Evolutionary conservation across 495 filamentous ascomycete species (phyloP).

Genomic region (Lophiotrema nucula): DNA sequence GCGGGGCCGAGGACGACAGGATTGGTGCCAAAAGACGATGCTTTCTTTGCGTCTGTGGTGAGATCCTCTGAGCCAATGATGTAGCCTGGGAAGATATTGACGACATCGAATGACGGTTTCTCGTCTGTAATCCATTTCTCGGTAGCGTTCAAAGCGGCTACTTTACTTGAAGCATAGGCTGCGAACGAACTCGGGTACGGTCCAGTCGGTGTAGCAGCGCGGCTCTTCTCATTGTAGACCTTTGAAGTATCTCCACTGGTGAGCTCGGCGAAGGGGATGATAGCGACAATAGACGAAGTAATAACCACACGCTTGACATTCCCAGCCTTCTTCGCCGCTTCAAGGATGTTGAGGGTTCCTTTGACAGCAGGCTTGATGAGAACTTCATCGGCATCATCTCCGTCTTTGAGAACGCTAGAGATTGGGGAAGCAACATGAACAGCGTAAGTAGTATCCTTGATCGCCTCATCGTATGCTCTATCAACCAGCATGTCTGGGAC

Average conservation of each 20-base stretch:
- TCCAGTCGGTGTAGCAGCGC: not conserved
- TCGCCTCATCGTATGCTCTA: constrained; percentile 48
- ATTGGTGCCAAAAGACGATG: constrained; percentile 30
- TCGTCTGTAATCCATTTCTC: constrained; percentile 45
- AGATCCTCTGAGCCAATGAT: constrained; percentile 49
- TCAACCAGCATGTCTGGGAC: constrained; percentile 50
- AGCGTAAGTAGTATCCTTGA: constrained; percentile 49
- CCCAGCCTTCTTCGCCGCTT: constrained; percentile 40
- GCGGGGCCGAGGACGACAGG: not conserved
- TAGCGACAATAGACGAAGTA: constrained; percentile 44
- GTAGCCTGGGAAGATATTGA: constrained; percentile 50
- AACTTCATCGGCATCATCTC: constrained; percentile 25
- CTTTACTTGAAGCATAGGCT: constrained; percentile 43
- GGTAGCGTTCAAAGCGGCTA: constrained; percentile 42
- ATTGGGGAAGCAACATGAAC: constrained; percentile 55
- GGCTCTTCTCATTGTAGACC: not conserved
- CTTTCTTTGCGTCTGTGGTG: constrained; percentile 36
- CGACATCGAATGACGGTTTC: constrained; percentile 48
- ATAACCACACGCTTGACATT: constrained; percentile 47
- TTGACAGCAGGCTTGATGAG: constrained; percentile 44
- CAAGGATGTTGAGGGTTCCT: constrained; percentile 42
- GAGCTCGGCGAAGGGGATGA: constrained; percentile 28
- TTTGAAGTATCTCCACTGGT: not conserved
- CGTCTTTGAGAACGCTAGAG: constrained; percentile 18
- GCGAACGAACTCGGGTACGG: constrained; percentile 26